Evolutionary conservation across 495 filamentous ascomycete genomes (phyloP).

Genomic region (Clohesyomyces aquaticus): DNA sequence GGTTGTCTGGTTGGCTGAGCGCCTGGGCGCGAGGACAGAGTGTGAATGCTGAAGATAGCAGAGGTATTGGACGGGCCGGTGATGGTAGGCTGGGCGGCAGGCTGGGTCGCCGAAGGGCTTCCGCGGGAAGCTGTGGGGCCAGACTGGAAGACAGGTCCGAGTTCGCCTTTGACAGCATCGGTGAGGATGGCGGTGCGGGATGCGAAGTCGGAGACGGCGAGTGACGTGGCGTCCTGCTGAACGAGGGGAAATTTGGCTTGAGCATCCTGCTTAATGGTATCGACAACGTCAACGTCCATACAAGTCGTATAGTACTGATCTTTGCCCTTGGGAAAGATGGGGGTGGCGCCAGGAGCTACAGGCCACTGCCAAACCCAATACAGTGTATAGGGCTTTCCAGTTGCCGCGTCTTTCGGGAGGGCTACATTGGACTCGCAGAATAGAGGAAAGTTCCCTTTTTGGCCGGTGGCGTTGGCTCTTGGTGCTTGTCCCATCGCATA

Average conservation of each 20-base stretch:
- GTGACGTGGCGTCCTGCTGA: slow-evolving; percentile 43
- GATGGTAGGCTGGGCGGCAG: background rate
- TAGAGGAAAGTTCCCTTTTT: slow-evolving; percentile 51
- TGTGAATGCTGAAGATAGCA: background rate
- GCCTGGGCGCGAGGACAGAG: background rate
- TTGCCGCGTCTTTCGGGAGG: slow-evolving; percentile 61
- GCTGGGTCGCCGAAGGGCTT: background rate
- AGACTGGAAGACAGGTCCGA: slow-evolving; percentile 22
- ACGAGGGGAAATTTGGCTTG: slow-evolving; percentile 27
- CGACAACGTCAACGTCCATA: slow-evolving; percentile 71
- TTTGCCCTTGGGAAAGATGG: slow-evolving; percentile 56
- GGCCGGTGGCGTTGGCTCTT: too few species aligned
- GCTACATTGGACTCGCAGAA: slow-evolving; percentile 79
- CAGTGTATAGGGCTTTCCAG: slow-evolving; percentile 66
- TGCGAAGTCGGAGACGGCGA: slow-evolving; percentile 39
- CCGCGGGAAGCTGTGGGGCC: background rate
- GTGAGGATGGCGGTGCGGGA: slow-evolving; percentile 40
- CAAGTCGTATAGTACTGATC: slow-evolving; percentile 81
- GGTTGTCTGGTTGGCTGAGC: background rate
- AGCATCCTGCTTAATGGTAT: slow-evolving; percentile 25
- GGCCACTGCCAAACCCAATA: slow-evolving; percentile 98
- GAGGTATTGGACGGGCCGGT: background rate
- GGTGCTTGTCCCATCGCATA: slow-evolving; percentile 32
- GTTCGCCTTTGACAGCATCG: slow-evolving; percentile 31
- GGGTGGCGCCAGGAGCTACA: slow-evolving; percentile 54